These are phyloP conservation scores for Cadophora sp. DNA, from an alignment of 2,329 filamentous ascomycete species.

Conservation along the genomic window DNA sequence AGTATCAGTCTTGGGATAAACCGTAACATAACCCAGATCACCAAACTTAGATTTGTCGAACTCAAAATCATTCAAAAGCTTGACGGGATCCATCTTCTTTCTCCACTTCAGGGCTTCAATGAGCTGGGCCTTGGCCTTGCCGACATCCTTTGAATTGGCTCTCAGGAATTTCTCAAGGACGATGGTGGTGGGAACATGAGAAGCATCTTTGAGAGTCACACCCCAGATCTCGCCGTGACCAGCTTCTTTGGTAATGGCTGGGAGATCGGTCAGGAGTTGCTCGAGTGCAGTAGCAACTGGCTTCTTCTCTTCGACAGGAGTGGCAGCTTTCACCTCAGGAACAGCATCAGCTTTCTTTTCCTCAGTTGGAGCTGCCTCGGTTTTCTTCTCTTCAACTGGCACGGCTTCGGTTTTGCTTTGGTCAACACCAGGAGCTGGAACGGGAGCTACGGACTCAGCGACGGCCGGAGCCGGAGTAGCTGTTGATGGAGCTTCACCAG, in stretches of 20 bases:
- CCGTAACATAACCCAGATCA: constrained; percentile 81
- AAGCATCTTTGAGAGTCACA: constrained; percentile 61
- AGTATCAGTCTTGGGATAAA: constrained; percentile 63
- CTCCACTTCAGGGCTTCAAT: constrained; percentile 83
- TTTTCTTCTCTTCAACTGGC: constrained; percentile 16
- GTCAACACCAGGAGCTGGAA: constrained; percentile 5
- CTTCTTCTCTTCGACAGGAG: constrained; percentile 17
- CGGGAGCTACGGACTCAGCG: constrained; percentile 18
- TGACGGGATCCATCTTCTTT: constrained; percentile 73
- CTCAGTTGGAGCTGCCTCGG: constrained; percentile 8
- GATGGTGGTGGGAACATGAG: constrained; percentile 77
- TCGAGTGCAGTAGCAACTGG: constrained; percentile 48
- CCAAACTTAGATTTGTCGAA: constrained; percentile 76
- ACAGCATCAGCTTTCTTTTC: constrained; percentile 18
- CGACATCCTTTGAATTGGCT: constrained; percentile 80
- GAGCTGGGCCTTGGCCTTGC: constrained; percentile 79
- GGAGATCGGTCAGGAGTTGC: constrained; percentile 64
- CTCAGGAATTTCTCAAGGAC: constrained; percentile 93
- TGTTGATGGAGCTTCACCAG: constrained; percentile 25
- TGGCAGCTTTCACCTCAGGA: constrained; percentile 12
- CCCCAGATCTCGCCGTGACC: constrained; percentile 86
- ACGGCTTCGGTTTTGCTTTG: background rate
- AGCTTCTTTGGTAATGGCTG: constrained; percentile 61
- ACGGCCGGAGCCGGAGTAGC: constrained; percentile 17
- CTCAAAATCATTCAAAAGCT: constrained; percentile 64